Conservation (phyloP, 192 early-diverging fungal genomes). For the Dissophora ornata region DNA sequence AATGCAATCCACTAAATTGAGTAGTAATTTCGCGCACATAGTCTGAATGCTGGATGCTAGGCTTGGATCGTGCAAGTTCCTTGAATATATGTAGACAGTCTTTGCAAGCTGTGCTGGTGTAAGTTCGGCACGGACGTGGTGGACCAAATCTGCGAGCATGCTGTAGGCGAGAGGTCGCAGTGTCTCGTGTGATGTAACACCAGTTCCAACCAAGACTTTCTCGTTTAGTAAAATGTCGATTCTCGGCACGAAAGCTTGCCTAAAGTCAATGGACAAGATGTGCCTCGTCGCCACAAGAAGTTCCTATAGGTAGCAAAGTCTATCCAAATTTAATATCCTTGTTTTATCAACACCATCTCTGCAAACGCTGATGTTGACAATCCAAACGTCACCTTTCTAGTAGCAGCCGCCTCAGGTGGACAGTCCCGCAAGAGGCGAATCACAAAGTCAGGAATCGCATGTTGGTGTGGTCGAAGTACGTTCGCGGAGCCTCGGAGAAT, state of each 20-base stretch:
- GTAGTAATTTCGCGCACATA: slow-evolving; percentile 94
- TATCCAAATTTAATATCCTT: too few relatives aligned
- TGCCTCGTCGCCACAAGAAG: slow-evolving; percentile 94
- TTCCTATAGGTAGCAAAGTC: slow-evolving; percentile 64
- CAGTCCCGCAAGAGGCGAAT: slow-evolving; percentile 91
- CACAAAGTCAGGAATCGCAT: slow-evolving; percentile 89
- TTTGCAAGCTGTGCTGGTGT: slow-evolving; percentile 80
- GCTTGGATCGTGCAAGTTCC: slow-evolving; percentile 92
- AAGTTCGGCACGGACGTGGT: slow-evolving; percentile 91
- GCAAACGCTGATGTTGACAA: too few relatives aligned
- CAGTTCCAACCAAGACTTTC: slow-evolving; percentile 91
- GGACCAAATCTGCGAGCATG: slow-evolving; percentile 95
- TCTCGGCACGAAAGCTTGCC: slow-evolving; percentile 87
- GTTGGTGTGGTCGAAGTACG: slow-evolving; percentile 76
- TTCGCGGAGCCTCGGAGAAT: slow-evolving; percentile 85
- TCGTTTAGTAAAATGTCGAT: slow-evolving; percentile 95
- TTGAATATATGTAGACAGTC: slow-evolving; percentile 92
- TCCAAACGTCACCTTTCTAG: slow-evolving; percentile 81
- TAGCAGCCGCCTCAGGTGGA: slow-evolving; percentile 92
- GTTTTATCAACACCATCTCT: background rate
- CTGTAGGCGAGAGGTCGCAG: slow-evolving; percentile 92
- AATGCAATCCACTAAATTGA: slow-evolving; percentile 91
- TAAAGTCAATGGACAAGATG: slow-evolving; percentile 93
- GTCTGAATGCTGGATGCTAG: slow-evolving; percentile 94
- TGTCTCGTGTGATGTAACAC: slow-evolving; percentile 93